These are phyloP conservation scores for Tetrahymena malaccensis DNA, from an alignment of 73 alveolate genomes.

Conservation along the genomic window DNA sequence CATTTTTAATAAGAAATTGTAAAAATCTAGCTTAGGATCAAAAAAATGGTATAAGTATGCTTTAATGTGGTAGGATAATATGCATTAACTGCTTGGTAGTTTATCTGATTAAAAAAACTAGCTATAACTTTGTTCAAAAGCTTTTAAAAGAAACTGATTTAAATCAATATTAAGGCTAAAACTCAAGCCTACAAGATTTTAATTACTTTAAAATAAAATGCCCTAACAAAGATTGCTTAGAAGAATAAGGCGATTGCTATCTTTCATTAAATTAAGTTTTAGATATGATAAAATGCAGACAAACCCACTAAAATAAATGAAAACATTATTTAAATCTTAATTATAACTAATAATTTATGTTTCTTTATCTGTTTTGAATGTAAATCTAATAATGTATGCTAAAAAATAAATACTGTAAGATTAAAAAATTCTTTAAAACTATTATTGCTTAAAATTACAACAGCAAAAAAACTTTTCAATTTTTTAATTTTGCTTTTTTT, in stretches of 20 bases:
- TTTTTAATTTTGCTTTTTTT: too few species aligned
- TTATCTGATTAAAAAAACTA: background rate
- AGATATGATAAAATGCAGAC: background rate
- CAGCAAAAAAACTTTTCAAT: too few species aligned
- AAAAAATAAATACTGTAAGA: too few species aligned
- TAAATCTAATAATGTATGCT: too few species aligned
- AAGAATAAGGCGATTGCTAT: background rate
- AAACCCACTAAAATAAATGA: too few species aligned
- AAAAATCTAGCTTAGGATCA: background rate
- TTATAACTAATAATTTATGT: too few species aligned
- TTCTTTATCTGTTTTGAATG: too few species aligned
- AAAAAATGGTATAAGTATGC: background rate
- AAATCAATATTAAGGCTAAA: too few species aligned
- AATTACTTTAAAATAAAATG: background rate
- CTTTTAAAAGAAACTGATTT: background rate
- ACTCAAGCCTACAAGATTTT: background rate
- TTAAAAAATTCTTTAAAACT: too few species aligned
- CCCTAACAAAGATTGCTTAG: background rate
- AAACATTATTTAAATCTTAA: too few species aligned
- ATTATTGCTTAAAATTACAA: too few species aligned
- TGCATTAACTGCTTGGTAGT: background rate
- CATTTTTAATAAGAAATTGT: background rate
- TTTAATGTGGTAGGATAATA: background rate
- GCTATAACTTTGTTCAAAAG: background rate
- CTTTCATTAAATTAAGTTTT: background rate